A percentile compares a stretch with the other conserved stretches of the same genome.
Evolutionary conservation across 192 early-diverging fungal species (phyloP).

Genomic region (Neocallimastix lanati): DNA sequence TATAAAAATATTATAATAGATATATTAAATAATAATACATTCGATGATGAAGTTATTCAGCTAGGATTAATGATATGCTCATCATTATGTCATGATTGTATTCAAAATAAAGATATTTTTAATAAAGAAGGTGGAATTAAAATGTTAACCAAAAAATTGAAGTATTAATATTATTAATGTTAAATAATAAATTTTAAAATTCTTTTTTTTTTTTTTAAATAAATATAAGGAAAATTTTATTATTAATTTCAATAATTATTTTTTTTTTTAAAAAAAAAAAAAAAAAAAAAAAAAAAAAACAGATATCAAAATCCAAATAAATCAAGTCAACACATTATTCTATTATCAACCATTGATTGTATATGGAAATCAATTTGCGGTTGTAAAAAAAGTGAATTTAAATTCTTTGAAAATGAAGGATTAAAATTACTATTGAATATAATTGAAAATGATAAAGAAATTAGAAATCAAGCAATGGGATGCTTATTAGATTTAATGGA

Average conservation of each 20-base stretch:
- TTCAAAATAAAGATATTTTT: neutral
- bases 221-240: no score
- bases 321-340: neutral
- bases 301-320: neutral
- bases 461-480: neutral
- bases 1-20: neutral
- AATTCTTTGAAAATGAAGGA: neutral
- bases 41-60: neutral
- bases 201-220: no score
- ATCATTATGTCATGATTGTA: neutral
- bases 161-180: no score
- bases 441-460: neutral
- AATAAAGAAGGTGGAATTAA: neutral
- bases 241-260: no score
- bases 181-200: no score
- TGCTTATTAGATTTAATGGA: neutral
- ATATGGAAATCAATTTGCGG: neutral
- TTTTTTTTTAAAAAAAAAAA: no score
- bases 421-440: neutral
- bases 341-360: neutral
- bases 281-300: no score
- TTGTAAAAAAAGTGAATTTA: neutral
- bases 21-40: neutral
- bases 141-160: neutral
- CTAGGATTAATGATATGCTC: neutral